These are phyloP conservation scores for Hyaloscypha finlandica DNA, from an alignment of 495 filamentous ascomycete species.

Conservation along the genomic window DNA sequence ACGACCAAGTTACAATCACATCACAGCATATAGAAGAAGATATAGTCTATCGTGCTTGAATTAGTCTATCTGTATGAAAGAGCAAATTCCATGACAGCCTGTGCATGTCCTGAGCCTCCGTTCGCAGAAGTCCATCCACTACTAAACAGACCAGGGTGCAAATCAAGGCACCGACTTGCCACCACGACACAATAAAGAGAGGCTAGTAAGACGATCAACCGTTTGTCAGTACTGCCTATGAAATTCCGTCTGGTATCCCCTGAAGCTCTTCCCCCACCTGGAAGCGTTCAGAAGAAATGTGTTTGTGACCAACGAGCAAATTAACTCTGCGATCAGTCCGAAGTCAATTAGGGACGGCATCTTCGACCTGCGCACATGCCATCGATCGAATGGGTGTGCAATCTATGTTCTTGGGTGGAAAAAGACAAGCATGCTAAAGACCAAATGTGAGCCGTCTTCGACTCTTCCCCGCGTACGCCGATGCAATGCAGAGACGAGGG, in stretches of 20 bases:
- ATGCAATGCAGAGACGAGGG: constrained; percentile 52
- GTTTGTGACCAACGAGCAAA: constrained; percentile 15
- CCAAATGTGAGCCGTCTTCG: constrained; percentile 33
- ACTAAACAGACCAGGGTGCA: constrained; percentile 5
- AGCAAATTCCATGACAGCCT: background rate
- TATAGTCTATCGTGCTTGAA: constrained; percentile 5
- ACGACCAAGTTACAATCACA: background rate
- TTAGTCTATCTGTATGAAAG: constrained; percentile 12
- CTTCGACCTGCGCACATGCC: constrained; percentile 66
- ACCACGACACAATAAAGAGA: constrained; percentile 12
- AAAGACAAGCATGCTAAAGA: constrained; percentile 33
- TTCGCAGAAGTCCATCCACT: constrained; percentile 17
- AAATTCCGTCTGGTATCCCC: constrained; percentile 16
- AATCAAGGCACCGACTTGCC: background rate
- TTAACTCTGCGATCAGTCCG: constrained; percentile 17
- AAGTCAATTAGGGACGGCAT: constrained; percentile 49
- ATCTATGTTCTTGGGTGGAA: constrained; percentile 33
- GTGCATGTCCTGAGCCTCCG: constrained; percentile 5
- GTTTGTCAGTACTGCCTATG: constrained; percentile 1
- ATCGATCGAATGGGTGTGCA: constrained; percentile 35
- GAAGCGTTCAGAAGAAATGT: constrained; percentile 10
- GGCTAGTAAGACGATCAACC: constrained; percentile 5
- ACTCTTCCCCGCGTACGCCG: constrained; percentile 48
- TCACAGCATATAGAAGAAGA: background rate
- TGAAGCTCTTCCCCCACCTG: constrained; percentile 27